phyloP scores from a whole-genome alignment of 805 yeast species.

The Danielia reshetovae region DNA sequence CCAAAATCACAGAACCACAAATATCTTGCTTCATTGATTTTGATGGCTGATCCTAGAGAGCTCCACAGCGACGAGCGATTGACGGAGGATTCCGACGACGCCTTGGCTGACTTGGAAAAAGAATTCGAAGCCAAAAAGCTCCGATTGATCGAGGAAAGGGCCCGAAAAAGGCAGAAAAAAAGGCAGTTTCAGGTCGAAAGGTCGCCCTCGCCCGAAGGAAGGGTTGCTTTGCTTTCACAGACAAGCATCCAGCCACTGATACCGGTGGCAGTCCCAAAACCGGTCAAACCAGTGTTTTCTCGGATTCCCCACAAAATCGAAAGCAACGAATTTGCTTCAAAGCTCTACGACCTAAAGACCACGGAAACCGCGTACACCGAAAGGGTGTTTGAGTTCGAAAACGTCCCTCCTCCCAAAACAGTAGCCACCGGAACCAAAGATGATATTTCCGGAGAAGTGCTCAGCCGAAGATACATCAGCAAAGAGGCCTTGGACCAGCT shows the following conservation, averaged over 20 bases:
- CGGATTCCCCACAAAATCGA: not conserved
- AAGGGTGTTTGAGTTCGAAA: conserved; percentile 14
- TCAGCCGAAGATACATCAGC: conserved; percentile 10
- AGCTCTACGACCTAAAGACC: conserved; percentile 7
- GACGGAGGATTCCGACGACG: conserved; percentile 38
- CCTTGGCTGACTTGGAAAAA: conserved; percentile 33
- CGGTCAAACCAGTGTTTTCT: not conserved
- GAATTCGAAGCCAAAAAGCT: conserved; percentile 28
- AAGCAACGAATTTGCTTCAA: conserved; percentile 11
- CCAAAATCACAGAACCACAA: too few species aligned
- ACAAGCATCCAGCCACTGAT: too few species aligned
- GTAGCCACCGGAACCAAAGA: conserved; percentile 5
- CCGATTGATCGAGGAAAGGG: conserved; percentile 15
- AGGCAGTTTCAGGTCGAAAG: conserved; percentile 9
- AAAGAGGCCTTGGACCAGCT: conserved; percentile 12
- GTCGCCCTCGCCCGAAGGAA: conserved; percentile 13
- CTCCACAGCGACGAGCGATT: conserved; percentile 24
- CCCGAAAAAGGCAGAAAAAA: conserved; percentile 8
- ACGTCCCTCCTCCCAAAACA: conserved; percentile 8
- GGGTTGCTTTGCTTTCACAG: too few species aligned
- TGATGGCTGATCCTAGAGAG: conserved; percentile 32
- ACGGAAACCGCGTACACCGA: conserved; percentile 8
- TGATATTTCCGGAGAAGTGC: conserved; percentile 10
- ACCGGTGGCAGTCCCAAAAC: not conserved
- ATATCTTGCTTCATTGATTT: too few species aligned